phyloP scores from a whole-genome alignment of 2,329 filamentous ascomycete genomes.

The Leptographium lundbergii region DNA sequence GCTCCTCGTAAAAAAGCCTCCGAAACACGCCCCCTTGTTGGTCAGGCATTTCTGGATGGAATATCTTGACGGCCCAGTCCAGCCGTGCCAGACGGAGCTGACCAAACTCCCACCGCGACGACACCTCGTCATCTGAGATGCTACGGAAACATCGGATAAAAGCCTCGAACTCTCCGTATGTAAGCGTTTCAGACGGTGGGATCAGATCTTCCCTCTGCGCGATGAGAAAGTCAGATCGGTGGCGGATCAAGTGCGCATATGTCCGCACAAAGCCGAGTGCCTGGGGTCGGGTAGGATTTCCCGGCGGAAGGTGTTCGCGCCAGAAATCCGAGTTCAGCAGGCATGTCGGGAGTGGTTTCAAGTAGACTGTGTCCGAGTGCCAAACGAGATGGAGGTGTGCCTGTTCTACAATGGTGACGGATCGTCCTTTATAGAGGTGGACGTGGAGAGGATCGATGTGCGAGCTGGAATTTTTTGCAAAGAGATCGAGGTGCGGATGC shows the following conservation, averaged over 20 bases:
- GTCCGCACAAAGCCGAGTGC: background rate
- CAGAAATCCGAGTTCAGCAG: background rate
- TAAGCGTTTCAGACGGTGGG: background rate
- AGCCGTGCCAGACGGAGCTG: background rate
- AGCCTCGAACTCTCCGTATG: background rate
- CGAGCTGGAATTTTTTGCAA: background rate
- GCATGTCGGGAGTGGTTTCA: background rate
- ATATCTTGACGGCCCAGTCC: background rate
- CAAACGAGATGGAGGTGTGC: background rate
- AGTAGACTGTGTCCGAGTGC: background rate
- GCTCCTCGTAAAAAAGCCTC: no score
- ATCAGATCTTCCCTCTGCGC: background rate
- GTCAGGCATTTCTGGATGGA: background rate
- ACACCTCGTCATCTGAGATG: background rate
- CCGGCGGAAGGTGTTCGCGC: background rate
- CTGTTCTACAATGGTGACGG: background rate
- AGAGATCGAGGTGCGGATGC: background rate
- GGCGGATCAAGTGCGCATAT: background rate
- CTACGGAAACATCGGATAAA: background rate
- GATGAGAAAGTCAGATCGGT: background rate
- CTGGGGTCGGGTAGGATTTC: background rate
- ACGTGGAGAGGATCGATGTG: background rate
- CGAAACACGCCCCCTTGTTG: no score
- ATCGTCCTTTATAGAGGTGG: background rate
- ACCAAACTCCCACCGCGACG: background rate